phyloP scores from a whole-genome alignment of 1,139 yeast species.

The Spathaspora sp. region DNA sequence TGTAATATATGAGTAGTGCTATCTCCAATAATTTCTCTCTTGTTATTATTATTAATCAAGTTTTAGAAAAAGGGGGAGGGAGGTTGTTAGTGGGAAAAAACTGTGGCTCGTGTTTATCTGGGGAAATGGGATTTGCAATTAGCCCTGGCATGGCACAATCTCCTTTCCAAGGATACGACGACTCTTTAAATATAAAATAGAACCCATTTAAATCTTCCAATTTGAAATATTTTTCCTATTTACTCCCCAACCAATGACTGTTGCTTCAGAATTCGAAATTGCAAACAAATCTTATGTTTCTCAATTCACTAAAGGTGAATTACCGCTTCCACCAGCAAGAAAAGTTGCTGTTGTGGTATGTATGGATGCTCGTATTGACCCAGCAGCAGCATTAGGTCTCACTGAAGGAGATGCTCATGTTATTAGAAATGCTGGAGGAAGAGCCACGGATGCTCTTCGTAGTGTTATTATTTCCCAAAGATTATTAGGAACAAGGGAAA shows the following conservation, averaged over 20 bases:
- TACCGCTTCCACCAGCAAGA: slow-evolving; percentile 37
- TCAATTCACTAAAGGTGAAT: slow-evolving; percentile 22
- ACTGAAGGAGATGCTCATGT: slow-evolving; percentile 47
- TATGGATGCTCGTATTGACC: slow-evolving; percentile 48
- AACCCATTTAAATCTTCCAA: background rate
- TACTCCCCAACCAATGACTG: slow-evolving; percentile 18
- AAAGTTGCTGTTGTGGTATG: slow-evolving; percentile 39
- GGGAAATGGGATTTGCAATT: background rate
- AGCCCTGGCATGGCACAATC: background rate
- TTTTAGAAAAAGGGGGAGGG: background rate
- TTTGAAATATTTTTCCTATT: background rate
- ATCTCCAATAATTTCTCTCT: no score
- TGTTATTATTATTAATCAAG: background rate
- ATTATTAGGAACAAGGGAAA: slow-evolving; percentile 37
- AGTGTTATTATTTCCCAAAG: slow-evolving; percentile 37
- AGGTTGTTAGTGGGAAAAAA: background rate
- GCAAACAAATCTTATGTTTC: slow-evolving; percentile 21
- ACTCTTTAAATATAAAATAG: background rate
- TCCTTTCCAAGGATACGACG: background rate
- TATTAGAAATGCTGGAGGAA: slow-evolving; percentile 46
- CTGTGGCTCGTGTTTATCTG: background rate
- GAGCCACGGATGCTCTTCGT: slow-evolving; percentile 41
- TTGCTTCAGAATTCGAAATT: slow-evolving; percentile 24
- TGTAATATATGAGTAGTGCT: background rate
- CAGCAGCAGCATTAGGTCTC: slow-evolving; percentile 39